These are phyloP conservation scores for Eucommia ulmoides DNA, from an alignment of 257 asterid species.

Conservation along the genomic window DNA sequence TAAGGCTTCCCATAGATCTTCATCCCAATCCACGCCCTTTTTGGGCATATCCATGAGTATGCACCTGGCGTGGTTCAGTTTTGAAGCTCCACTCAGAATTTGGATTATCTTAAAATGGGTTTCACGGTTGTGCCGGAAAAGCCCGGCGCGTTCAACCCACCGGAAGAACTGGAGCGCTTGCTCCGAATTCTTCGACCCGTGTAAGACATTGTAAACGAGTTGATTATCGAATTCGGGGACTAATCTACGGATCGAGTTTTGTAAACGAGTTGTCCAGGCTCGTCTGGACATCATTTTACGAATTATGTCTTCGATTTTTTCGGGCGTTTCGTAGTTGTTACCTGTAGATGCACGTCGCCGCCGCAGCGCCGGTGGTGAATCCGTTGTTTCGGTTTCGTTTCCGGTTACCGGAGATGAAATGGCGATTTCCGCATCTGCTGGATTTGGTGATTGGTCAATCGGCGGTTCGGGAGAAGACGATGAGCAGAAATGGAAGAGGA, in stretches of 20 bases:
- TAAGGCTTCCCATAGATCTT: slow-evolving; percentile 76
- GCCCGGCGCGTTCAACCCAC: slow-evolving; percentile 79
- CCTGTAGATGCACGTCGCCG: slow-evolving; percentile 12
- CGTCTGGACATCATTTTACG: slow-evolving; percentile 84
- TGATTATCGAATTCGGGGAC: slow-evolving; percentile 67
- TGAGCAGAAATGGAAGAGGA: slow-evolving; percentile 32
- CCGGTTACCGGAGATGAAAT: not conserved
- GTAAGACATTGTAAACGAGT: slow-evolving; percentile 72
- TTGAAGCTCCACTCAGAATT: slow-evolving; percentile 61
- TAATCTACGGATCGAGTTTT: slow-evolving; percentile 62
- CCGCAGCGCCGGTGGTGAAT: not conserved
- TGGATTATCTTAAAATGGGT: slow-evolving; percentile 67
- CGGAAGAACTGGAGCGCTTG: slow-evolving; percentile 95
- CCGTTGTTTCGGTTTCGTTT: not conserved
- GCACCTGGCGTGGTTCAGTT: slow-evolving; percentile 82
- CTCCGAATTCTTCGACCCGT: slow-evolving; percentile 47
- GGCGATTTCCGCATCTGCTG: not conserved
- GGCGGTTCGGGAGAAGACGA: slow-evolving; percentile 7
- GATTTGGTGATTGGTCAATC: not conserved
- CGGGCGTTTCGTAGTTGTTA: slow-evolving; percentile 36
- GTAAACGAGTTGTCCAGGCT: slow-evolving; percentile 85
- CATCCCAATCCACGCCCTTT: slow-evolving; percentile 83
- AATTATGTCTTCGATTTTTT: slow-evolving; percentile 50
- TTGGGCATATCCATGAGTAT: slow-evolving; percentile 78
- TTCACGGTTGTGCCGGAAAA: slow-evolving; percentile 46